These are phyloP conservation scores for Ascoidea rubescens DNA, from an alignment of 805 yeast species.

Conservation along the genomic window DNA sequence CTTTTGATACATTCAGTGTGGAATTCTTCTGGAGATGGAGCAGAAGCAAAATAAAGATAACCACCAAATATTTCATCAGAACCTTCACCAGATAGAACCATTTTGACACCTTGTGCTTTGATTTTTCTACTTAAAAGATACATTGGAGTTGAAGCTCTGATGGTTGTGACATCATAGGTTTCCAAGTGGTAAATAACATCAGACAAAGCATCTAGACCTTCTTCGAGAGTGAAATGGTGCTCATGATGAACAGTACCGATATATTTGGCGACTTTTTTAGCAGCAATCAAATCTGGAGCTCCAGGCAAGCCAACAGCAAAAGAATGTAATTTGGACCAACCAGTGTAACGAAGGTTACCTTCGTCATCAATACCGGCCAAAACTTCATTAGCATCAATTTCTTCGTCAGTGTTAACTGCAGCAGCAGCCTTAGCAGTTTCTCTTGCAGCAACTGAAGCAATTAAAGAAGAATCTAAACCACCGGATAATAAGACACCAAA, in stretches of 20 bases:
- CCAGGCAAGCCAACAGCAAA: constrained; percentile 95
- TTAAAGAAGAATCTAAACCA: constrained; percentile 92
- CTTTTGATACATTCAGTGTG: constrained; percentile 91
- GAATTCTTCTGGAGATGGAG: constrained; percentile 88
- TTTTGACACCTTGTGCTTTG: constrained; percentile 98
- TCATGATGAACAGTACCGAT: constrained; percentile 96
- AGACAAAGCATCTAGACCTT: constrained; percentile 88
- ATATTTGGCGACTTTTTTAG: constrained; percentile 89
- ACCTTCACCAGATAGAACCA: constrained; percentile 98
- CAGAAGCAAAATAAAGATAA: constrained; percentile 91
- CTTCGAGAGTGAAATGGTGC: constrained; percentile 93
- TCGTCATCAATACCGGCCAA: constrained; percentile 86
- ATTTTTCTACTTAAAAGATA: constrained; percentile 89
- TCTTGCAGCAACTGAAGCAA: constrained; percentile 94
- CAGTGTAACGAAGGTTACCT: constrained; percentile 69
- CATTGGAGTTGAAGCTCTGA: constrained; percentile 99
- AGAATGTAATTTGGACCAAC: constrained; percentile 79
- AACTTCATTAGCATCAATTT: constrained; percentile 51
- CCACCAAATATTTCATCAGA: constrained; percentile 99
- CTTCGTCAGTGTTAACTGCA: constrained; percentile 25
- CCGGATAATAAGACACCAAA: constrained; percentile 96
- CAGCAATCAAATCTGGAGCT: constrained; percentile 96
- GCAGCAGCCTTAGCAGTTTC: constrained; percentile 75
- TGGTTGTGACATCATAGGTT: constrained; percentile 96
- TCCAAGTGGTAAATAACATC: constrained; percentile 95